Conservation (phyloP, 106 monocot species). For the Acorus calamus region DNA sequence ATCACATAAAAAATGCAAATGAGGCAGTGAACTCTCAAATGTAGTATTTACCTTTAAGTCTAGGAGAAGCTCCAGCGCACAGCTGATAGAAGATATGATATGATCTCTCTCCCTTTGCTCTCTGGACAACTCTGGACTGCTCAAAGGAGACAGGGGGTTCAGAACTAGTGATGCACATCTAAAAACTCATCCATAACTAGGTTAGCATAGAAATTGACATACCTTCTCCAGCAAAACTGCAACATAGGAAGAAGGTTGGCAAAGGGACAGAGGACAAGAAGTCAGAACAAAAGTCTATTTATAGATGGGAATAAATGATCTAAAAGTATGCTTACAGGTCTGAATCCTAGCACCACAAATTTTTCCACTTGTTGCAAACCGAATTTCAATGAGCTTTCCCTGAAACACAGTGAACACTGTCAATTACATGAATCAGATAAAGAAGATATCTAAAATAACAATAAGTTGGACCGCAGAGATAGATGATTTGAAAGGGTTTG, state of each 20-base stretch:
- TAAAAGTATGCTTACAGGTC: constrained; percentile 51
- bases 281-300: background rate
- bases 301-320: background rate
- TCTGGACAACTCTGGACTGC: constrained; percentile 79
- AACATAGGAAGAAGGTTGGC: no score
- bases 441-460: no score
- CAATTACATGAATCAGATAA: no score
- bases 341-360: constrained; percentile 73
- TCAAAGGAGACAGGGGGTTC: constrained; percentile 7
- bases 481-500: background rate
- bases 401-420: constrained; percentile 17
- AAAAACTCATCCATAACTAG: background rate
- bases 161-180: constrained; percentile 3
- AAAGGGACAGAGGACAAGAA: background rate
- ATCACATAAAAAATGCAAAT: no score
- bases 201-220: background rate
- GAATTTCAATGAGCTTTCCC: constrained; percentile 76
- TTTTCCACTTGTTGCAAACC: constrained; percentile 51
- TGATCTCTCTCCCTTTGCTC: constrained; percentile 72
- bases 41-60: constrained; percentile 36
- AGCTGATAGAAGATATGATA: constrained; percentile 95
- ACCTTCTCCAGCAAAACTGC: constrained; percentile 85
- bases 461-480: background rate
- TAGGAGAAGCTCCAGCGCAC: constrained; percentile 68
- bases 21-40: no score